Percentiles rank a stretch among this genome's conserved stretches.
phyloP scores from a whole-genome alignment of 306 rosid species.

The Inga laurina region DNA sequence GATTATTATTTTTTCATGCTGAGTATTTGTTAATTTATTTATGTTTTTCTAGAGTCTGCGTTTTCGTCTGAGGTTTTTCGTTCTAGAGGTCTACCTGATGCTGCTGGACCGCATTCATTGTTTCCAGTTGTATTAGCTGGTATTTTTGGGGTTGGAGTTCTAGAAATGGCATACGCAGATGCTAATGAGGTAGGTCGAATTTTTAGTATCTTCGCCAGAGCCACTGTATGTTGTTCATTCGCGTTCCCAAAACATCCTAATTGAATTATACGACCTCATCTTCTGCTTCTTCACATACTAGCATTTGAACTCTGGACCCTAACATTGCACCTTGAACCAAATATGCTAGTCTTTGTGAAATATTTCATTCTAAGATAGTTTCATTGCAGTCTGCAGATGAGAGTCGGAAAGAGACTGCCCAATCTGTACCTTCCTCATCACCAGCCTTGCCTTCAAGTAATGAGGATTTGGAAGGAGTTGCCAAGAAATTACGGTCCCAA shows the following conservation, averaged over 20 bases:
- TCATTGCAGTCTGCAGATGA: constrained; percentile 17
- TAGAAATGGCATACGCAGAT: constrained; percentile 57
- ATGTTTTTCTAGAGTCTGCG: constrained; percentile 39
- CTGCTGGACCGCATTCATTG: constrained; percentile 11
- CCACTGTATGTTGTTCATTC: neutral
- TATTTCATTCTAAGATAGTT: neutral
- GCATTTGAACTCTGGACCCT: neutral
- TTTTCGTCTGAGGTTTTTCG: constrained; percentile 35
- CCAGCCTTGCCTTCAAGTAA: neutral
- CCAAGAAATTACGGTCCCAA: constrained; percentile 58
- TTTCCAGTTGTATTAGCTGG: constrained; percentile 56
- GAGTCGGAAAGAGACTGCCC: neutral
- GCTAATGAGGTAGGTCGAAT: constrained; percentile 41
- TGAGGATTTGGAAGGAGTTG: constrained; percentile 42
- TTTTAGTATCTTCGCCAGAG: neutral
- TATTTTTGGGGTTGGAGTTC: constrained; percentile 56
- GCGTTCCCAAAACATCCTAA: neutral
- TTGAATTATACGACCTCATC: neutral
- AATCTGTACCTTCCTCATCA: neutral
- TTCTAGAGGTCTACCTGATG: constrained; percentile 29
- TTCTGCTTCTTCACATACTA: neutral
- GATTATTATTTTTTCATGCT: neutral
- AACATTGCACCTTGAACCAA: neutral
- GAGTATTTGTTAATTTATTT: neutral
- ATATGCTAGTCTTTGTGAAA: neutral